These are phyloP conservation scores for Rhizoctonia solani DNA, from an alignment of 1,284 basidiomycete genomes.

Conservation along the genomic window DNA sequence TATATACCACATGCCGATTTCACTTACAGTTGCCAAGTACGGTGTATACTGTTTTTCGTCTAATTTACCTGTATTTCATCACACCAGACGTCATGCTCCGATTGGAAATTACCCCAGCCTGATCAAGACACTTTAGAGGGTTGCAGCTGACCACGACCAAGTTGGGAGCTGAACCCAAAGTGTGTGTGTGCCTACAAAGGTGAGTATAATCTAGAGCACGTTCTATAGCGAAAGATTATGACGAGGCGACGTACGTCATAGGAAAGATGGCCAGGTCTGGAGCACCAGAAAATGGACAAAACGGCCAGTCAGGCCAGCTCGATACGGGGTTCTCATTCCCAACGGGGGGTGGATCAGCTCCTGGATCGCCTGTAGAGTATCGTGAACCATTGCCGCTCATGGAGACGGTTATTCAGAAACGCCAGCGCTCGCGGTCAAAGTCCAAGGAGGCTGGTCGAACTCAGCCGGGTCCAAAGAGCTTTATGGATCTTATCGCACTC, in stretches of 20 bases:
- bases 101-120: no score
- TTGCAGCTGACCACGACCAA: slow-evolving; percentile 28
- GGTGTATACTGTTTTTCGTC: no score
- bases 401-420: slow-evolving; percentile 31
- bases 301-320: slow-evolving; percentile 8
- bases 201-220: not conserved
- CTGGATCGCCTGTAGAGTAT: slow-evolving; percentile 16
- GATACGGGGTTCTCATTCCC: slow-evolving; percentile 23
- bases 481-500: slow-evolving; percentile 50
- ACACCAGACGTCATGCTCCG: no score
- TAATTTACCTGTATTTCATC: no score
- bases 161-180: not conserved
- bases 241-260: slow-evolving; percentile 3
- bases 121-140: not conserved
- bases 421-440: slow-evolving; percentile 34
- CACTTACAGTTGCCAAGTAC: no score
- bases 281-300: not conserved
- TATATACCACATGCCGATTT: no score
- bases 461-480: slow-evolving; percentile 10
- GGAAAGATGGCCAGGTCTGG: slow-evolving; percentile 1
- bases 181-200: not conserved
- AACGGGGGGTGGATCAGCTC: slow-evolving; percentile 4
- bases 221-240: not conserved
- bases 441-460: slow-evolving; percentile 17
- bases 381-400: slow-evolving; percentile 17